Base-by-base conservation (phyloP, 1,139 yeast genomes). In the Blastobotrys malaysiensis region DNA sequence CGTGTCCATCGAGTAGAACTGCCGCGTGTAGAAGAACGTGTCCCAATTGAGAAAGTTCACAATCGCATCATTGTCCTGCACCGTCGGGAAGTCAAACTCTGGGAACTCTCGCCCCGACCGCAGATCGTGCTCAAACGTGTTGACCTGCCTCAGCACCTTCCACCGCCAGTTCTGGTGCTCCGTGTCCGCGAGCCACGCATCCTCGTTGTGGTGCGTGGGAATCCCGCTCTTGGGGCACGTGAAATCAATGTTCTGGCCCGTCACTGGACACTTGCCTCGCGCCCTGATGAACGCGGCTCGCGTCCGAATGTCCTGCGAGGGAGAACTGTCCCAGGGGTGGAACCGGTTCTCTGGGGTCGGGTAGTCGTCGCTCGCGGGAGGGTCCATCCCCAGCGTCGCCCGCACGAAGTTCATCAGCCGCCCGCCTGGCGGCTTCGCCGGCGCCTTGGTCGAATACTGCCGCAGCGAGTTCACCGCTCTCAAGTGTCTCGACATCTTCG, bases 221-320 rank as follows among this genome's bases (percentile, higher is more conserved):
- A 93, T 90, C 5, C 99, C 99, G 5, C 96, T 86, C 57, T 81
- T 74, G 3, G 99, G 99, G 73, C 99, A 93, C 1, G 93, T 89
- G 70, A 78, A 93, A 62, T 85, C 78, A 57, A 93, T 90, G 53
- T 86, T 84, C 61, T 84, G 81, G 22, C 83, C 77, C 0, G 98
- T 90, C 16, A 91, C 93, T 0, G 98, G 98, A 70, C 99, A 93
- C 65, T 81, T 81, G 6, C 97, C 98, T 59, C 84, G 77, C 21
- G 96, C 86, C 69, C 91, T 80, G 59, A 93, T 93, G 58, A 84
- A 82, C 14, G 96, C 97, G 0, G 98, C 98, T 57, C 98, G 80
- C 58, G 89, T 86, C 60, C 98, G 81, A 56, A 93, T 77, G 62
- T 88, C 97, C 57, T 87, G 88, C 45, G 84, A 81, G 1, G 98